These are phyloP conservation scores for Daldinia concentrica DNA, from an alignment of 495 filamentous ascomycete genomes.

Conservation along the genomic window DNA sequence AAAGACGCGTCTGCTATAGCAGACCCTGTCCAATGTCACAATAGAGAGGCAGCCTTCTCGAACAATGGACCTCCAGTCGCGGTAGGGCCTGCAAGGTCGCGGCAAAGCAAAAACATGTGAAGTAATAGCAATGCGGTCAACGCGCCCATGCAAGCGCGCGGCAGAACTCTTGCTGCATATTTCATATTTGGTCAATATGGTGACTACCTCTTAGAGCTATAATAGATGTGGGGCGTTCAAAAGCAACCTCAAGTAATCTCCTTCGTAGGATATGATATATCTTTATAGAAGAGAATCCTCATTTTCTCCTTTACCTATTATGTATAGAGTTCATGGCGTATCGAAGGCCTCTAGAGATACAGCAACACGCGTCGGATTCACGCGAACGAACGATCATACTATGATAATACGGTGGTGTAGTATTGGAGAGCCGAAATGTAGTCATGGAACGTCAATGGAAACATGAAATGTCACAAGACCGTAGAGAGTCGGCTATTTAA, in stretches of 20 bases:
- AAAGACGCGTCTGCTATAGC: slow-evolving; percentile 31
- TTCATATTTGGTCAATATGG: slow-evolving; percentile 7
- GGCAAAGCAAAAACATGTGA: slow-evolving; percentile 22
- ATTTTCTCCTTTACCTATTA: neutral
- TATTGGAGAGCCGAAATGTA: slow-evolving; percentile 13
- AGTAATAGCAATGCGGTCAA: slow-evolving; percentile 5
- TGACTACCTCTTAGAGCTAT: neutral
- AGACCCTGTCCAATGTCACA: slow-evolving; percentile 19
- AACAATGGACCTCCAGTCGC: slow-evolving; percentile 35
- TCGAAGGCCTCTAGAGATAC: neutral
- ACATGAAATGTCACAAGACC: slow-evolving; percentile 44
- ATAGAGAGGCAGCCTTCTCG: slow-evolving; percentile 37
- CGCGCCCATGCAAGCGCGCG: slow-evolving; percentile 39
- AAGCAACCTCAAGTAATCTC: neutral
- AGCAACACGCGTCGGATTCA: neutral
- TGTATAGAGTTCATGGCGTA: too few relatives aligned
- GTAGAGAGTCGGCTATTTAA: slow-evolving; percentile 45
- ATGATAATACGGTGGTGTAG: slow-evolving; percentile 1
- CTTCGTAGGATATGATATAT: too few relatives aligned
- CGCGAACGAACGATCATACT: neutral
- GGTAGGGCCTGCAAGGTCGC: slow-evolving; percentile 33
- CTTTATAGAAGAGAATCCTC: neutral
- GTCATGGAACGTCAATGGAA: slow-evolving; percentile 43
- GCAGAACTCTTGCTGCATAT: slow-evolving; percentile 24
- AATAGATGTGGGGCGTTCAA: neutral